A percentile compares a stretch with the other conserved stretches of the same genome.
These are phyloP conservation scores for Cucumis sativus DNA, from an alignment of 306 rosid genomes.

Conservation along the genomic window DNA sequence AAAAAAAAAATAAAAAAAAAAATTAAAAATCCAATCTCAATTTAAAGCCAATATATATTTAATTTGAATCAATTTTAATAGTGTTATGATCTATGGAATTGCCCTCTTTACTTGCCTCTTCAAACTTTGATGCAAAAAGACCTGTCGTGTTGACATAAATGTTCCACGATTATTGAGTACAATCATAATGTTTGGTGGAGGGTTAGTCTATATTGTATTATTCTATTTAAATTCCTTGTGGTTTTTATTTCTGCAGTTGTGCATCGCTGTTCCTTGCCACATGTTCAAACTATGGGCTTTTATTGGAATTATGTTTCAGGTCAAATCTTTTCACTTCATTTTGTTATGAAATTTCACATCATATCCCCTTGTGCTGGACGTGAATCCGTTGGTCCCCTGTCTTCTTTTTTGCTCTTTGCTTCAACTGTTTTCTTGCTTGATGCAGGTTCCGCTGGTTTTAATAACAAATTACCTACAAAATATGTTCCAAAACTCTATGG, in stretches of 20 bases:
- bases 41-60: not conserved
- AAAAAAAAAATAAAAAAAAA: no score
- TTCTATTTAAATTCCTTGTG: not conserved
- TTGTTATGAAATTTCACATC: not conserved
- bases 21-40: not conserved
- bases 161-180: not conserved
- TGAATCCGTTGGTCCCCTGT: not conserved
- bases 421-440: not conserved
- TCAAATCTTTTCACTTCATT: constrained; percentile 8
- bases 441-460: constrained; percentile 70
- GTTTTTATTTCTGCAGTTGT: constrained; percentile 44
- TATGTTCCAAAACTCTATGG: constrained; percentile 77
- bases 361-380: not conserved
- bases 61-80: not conserved
- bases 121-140: not conserved
- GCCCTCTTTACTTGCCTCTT: not conserved
- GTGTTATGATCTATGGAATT: not conserved
- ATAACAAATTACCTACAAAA: constrained; percentile 70
- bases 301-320: constrained; percentile 86
- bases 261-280: constrained; percentile 96
- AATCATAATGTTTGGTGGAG: not conserved
- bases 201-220: not conserved
- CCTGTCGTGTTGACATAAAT: not conserved
- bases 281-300: constrained; percentile 93
- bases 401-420: not conserved